Evolutionary conservation across 257 asterid species (phyloP).

Genomic region (Solanum medicagineum): DNA sequence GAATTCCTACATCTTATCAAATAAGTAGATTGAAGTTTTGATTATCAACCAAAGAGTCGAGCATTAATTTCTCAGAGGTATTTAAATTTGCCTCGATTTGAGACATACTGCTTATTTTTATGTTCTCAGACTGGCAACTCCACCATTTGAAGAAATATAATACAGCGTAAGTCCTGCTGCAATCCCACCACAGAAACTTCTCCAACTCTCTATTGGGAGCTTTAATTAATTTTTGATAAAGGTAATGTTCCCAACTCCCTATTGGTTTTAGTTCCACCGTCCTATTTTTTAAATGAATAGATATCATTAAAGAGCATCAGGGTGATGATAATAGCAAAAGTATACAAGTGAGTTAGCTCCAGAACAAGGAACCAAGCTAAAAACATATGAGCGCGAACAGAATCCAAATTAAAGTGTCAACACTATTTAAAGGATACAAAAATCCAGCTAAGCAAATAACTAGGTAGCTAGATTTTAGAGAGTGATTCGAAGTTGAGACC

Average conservation of each 20-base stretch:
- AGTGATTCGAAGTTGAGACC: background rate
- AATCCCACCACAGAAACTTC: background rate
- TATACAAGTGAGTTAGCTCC: background rate
- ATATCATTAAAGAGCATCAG: background rate
- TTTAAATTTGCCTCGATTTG: background rate
- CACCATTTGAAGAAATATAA: background rate
- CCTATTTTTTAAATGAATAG: background rate
- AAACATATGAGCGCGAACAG: background rate
- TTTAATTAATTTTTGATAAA: background rate
- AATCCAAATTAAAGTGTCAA: background rate
- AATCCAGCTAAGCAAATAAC: background rate
- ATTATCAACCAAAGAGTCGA: background rate
- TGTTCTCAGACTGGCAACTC: background rate
- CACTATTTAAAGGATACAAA: background rate
- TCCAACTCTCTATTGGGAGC: background rate
- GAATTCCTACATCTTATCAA: background rate
- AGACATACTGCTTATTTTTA: background rate
- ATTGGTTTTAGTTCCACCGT: background rate
- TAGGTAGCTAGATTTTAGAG: background rate
- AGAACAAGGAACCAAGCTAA: background rate
- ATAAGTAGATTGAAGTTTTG: background rate
- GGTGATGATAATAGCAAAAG: background rate
- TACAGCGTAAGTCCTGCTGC: background rate
- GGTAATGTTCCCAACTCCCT: background rate
- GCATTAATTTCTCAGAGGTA: background rate